Evolutionary conservation across 2,329 filamentous ascomycete species (phyloP), one percentile per base, ranked within the genome.

Genomic region (Aspergillus costaricaensis): DNA sequence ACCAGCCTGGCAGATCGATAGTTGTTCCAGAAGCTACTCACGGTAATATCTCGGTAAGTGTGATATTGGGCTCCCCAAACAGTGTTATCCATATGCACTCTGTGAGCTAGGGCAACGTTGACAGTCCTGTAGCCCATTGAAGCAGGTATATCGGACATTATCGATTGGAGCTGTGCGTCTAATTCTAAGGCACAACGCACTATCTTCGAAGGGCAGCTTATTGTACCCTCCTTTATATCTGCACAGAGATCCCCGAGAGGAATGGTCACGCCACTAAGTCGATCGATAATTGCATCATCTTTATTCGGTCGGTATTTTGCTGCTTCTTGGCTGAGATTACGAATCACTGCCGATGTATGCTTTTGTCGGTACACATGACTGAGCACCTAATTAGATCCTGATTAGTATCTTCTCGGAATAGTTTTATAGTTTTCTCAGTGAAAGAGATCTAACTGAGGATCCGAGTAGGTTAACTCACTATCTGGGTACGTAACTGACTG

Each of bases 21-120:
- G 21, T 57, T 48, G 17, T 57, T 57, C 54, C 54, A 57, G 10
- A 32, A 36, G 43, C 54, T 39, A 15, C 54, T 57, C 7, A 49
- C 32, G 9, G 41, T 57, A 8, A 49, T n/a, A 12, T 49, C 36
- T 8, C 39, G 5, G 12, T 57, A 57, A 12, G 14, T 48, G 17
- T 57, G 54, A 43, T 48, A 49, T 14, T 25, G 30, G 2, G 17
- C 41, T 3, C 54, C 54, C 54, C 43, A 49, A n/a, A 57, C 19
- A 14, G 47, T 30, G 7, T 32, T 15, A 8, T 21, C 9, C 7
- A 15, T 27, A 50, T 15, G 7, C 15, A 12, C 27, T 9, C 47
- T 27, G 5, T 27, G 23, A 30, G 25, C 25, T 4, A 30, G 47
- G 47, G 47, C 23, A 17, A 19, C 47, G 5, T 50, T 30, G 47